These are phyloP conservation scores for Suhomyces yuchorum DNA, from an alignment of 1,139 yeast species.

Conservation along the genomic window DNA sequence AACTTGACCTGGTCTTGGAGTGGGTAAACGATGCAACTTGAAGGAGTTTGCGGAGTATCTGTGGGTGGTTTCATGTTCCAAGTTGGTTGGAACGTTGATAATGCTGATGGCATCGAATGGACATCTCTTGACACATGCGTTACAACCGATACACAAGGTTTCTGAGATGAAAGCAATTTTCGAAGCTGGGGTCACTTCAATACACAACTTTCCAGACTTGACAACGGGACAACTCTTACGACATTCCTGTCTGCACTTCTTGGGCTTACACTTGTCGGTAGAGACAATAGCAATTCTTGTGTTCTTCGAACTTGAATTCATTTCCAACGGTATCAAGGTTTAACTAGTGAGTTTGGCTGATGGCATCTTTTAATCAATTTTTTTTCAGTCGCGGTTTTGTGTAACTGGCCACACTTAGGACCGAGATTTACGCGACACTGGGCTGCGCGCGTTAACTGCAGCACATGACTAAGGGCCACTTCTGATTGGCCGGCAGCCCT, in stretches of 20 bases:
- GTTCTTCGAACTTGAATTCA: slow-evolving; percentile 38
- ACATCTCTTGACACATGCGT: slow-evolving; percentile 98
- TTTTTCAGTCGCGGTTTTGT: slow-evolving; percentile 15
- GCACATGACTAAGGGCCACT: slow-evolving; percentile 16
- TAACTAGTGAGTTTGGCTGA: not conserved
- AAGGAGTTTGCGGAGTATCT: slow-evolving; percentile 97
- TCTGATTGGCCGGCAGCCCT: slow-evolving; percentile 12
- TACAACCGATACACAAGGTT: slow-evolving; percentile 95
- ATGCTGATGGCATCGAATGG: slow-evolving; percentile 96
- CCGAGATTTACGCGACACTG: slow-evolving; percentile 16
- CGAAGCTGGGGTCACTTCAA: slow-evolving; percentile 87
- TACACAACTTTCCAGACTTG: slow-evolving; percentile 95
- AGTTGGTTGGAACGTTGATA: slow-evolving; percentile 92
- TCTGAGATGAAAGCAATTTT: slow-evolving; percentile 97
- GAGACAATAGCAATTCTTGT: slow-evolving; percentile 94
- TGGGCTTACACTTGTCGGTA: slow-evolving; percentile 94
- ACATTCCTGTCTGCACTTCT: slow-evolving; percentile 98
- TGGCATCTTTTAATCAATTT: slow-evolving; percentile 12
- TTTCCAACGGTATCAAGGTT: slow-evolving; percentile 1
- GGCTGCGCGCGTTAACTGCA: slow-evolving; percentile 17
- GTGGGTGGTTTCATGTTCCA: slow-evolving; percentile 90
- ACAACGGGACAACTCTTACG: slow-evolving; percentile 96
- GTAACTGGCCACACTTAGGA: slow-evolving; percentile 9
- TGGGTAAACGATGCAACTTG: slow-evolving; percentile 94
- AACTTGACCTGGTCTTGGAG: slow-evolving; percentile 99